Conservation (phyloP, 306 rosid species). For the Carpinus viminea region DNA sequence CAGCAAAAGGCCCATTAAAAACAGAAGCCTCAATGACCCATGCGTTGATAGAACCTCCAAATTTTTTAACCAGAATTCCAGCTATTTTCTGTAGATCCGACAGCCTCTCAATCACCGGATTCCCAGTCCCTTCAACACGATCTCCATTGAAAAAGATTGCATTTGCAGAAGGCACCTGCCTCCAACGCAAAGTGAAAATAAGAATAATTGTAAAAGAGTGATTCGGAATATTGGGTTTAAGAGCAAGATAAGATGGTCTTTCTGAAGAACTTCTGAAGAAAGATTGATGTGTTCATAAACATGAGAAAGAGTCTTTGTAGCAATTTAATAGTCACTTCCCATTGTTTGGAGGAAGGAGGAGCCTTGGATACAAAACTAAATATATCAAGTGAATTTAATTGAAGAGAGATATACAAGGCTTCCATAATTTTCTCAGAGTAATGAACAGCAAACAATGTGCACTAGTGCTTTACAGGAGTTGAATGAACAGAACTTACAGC, state of each 20-base stretch:
- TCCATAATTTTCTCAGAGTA: background rate
- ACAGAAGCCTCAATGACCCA: constrained; percentile 84
- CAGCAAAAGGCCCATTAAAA: constrained; percentile 81
- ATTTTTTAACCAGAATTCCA: constrained; percentile 67
- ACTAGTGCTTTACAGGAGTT: background rate
- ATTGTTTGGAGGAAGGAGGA: background rate
- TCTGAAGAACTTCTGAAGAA: background rate
- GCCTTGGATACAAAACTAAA: constrained; percentile 3
- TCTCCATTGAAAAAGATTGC: constrained; percentile 80
- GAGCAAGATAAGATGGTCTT: background rate
- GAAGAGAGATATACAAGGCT: background rate
- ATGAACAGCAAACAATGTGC: background rate
- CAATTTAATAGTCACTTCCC: background rate
- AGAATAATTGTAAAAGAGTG: background rate
- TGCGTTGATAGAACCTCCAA: constrained; percentile 64
- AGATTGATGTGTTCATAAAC: background rate
- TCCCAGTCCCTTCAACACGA: constrained; percentile 68
- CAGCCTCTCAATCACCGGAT: constrained; percentile 72
- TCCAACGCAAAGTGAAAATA: constrained; percentile 1
- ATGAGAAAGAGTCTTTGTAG: too few species aligned
- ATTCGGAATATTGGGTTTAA: background rate
- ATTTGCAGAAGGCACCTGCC: constrained; percentile 66
- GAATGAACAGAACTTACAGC: constrained; percentile 44
- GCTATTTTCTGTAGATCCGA: constrained; percentile 68
- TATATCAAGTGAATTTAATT: background rate